Evolutionary conservation across 208 protist genomes (phyloP), one percentile per base, ranked within the genome.

Genomic region (Herpetomonas tarakana): DNA sequence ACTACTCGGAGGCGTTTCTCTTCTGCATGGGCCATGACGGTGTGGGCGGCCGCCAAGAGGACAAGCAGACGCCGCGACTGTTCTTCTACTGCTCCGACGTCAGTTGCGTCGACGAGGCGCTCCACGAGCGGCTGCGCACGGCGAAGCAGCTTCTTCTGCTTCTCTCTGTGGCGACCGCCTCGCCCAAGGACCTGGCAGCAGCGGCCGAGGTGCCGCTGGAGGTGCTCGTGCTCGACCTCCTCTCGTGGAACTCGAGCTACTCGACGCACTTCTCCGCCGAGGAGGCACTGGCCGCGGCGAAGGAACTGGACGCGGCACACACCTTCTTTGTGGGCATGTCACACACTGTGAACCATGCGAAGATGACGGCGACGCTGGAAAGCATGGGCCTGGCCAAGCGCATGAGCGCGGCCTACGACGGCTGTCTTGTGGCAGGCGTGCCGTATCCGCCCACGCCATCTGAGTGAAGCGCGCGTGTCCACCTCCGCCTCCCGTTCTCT

Each of bases 291-390:
- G 41, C 62, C 0, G 69, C 74, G 0, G 74, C 78, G 28, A 38
- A 38, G 25, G 19, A 14, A 7, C 68, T 89, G 30, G 60, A 54
- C 0, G 82, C 82, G 4, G 41, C 0, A 24, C 65, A 74, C 21
- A 89, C 77, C 1, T 83, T 68, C 52, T 89, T 83, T 74, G 59
- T 85, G 18, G 82, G 82, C 22, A 76, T 89, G 65, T 76, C 78
- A 6, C 82, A 89, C 65, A 41, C 29, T 11, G 16, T 85, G 21
- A 62, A 79, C 25, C 74, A 89, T 58, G 46, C 45, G 3, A 63
- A 14, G 16, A n/a, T 85, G 58, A 74, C 58, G 18, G 19, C 60
- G 22, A 18, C 65, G 29, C 54, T 88, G 18, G 12, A 46, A 1
- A 45, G 67, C 3, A 50, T 55, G 12, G 67, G 74, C 4, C 31